phyloP scores from a whole-genome alignment of 148 eudicot species.

The Heliamphora exappendiculata region DNA sequence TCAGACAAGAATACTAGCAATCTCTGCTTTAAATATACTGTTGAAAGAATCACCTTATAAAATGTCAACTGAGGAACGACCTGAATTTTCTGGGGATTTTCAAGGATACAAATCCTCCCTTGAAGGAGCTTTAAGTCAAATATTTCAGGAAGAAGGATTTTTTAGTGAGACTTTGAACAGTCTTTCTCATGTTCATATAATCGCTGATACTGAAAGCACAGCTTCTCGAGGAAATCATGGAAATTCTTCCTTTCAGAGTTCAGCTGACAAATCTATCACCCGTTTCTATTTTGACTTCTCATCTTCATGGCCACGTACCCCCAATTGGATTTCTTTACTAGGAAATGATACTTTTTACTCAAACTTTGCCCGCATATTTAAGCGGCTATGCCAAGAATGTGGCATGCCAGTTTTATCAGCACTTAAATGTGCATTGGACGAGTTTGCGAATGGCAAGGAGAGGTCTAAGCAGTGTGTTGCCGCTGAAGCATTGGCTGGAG shows the following conservation, averaged over 20 bases:
- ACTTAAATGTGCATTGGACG: slow-evolving; percentile 59
- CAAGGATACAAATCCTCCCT: slow-evolving; percentile 59
- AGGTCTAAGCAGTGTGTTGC: slow-evolving; percentile 99
- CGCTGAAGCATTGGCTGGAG: slow-evolving; percentile 91
- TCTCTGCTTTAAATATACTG: slow-evolving; percentile 89
- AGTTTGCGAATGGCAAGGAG: slow-evolving; percentile 78
- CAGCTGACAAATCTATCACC: slow-evolving; percentile 95
- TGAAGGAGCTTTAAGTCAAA: slow-evolving; percentile 63
- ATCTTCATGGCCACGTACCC: slow-evolving; percentile 98
- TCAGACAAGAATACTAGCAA: slow-evolving; percentile 91
- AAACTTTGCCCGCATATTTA: slow-evolving; percentile 88
- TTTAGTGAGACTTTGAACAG: slow-evolving; percentile 76
- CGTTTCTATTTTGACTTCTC: slow-evolving; percentile 95
- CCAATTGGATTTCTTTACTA: slow-evolving; percentile 89
- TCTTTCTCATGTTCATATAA: slow-evolving; percentile 89
- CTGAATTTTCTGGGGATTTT: slow-evolving; percentile 27
- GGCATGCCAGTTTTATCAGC: slow-evolving; percentile 67
- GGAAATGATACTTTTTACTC: slow-evolving; percentile 96
- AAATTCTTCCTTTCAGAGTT: slow-evolving; percentile 78
- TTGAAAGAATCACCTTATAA: slow-evolving; percentile 93
- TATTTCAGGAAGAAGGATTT: slow-evolving; percentile 91
- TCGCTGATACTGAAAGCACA: slow-evolving; percentile 62
- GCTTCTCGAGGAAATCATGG: slow-evolving; percentile 65
- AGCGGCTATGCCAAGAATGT: slow-evolving; percentile 95
- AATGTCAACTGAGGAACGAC: slow-evolving; percentile 31